These are phyloP conservation scores for Morella rubra DNA, from an alignment of 306 rosid genomes.

Conservation along the genomic window DNA sequence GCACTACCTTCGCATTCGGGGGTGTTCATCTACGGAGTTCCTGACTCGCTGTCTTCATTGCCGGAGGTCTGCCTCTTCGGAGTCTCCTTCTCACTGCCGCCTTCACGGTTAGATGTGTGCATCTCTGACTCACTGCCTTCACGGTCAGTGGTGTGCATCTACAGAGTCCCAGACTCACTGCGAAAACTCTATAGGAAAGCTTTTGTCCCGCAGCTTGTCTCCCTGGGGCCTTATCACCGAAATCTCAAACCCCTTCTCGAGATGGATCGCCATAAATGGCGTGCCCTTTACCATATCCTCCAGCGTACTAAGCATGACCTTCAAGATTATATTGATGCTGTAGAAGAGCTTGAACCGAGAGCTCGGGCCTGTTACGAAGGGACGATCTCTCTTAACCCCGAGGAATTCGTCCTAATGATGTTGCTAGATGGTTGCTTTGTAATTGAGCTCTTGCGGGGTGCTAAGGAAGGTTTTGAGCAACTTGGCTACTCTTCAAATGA, in stretches of 20 bases:
- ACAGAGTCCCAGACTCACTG: slow-evolving; percentile 67
- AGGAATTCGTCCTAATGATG: slow-evolving; percentile 82
- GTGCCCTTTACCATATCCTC: slow-evolving; percentile 62
- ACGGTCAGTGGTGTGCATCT: slow-evolving; percentile 67
- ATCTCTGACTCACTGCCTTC: slow-evolving; percentile 19
- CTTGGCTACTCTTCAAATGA: too few species aligned
- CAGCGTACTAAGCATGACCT: slow-evolving; percentile 43
- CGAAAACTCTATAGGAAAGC: slow-evolving; percentile 75
- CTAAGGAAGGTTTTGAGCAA: slow-evolving; percentile 31
- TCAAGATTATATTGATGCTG: slow-evolving; percentile 40
- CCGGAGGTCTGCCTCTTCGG: too few species aligned
- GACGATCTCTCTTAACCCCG: slow-evolving; percentile 51
- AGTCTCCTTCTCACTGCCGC: too few species aligned
- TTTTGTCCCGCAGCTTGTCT: slow-evolving; percentile 68
- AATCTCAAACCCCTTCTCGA: slow-evolving; percentile 58
- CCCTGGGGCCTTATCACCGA: slow-evolving; percentile 86
- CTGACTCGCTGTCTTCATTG: too few species aligned
- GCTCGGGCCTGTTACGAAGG: slow-evolving; percentile 74
- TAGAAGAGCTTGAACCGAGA: slow-evolving; percentile 66
- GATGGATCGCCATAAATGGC: slow-evolving; percentile 91
- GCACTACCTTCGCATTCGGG: too few species aligned
- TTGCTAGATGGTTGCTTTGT: slow-evolving; percentile 83
- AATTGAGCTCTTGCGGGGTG: slow-evolving; percentile 69
- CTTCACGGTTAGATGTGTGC: too few species aligned
- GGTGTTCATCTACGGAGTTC: too few species aligned